Conservation (phyloP, 768 basidiomycete genomes). For the Amanita rubescens region DNA sequence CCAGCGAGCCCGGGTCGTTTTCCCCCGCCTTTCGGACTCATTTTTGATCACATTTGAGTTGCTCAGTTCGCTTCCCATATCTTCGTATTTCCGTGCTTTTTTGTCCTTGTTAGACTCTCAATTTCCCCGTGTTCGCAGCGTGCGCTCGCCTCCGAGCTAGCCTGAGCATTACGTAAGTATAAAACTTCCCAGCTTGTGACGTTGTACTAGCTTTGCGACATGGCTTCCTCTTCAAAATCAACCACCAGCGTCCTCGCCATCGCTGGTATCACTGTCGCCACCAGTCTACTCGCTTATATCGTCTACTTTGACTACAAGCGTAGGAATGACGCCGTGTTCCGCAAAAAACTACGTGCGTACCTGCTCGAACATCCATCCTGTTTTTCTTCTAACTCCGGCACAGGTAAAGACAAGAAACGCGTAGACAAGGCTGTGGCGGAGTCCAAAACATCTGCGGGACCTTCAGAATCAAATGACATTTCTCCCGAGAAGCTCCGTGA, state of each 20-base stretch:
- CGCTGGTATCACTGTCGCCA: slow-evolving; percentile 44
- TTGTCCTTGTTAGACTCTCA: background rate
- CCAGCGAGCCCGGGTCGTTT: background rate
- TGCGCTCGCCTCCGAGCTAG: background rate
- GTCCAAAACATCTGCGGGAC: slow-evolving; percentile 35
- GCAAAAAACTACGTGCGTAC: slow-evolving; percentile 77
- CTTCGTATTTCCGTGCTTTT: background rate
- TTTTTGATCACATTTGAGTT: slow-evolving; percentile 5
- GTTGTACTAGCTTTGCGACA: slow-evolving; percentile 15
- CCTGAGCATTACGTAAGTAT: slow-evolving; percentile 3
- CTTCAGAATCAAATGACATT: slow-evolving; percentile 23
- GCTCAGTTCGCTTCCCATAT: background rate
- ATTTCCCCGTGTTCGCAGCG: background rate
- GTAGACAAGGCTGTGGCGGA: slow-evolving; percentile 59
- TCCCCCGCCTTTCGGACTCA: background rate
- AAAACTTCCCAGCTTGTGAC: slow-evolving; percentile 7
- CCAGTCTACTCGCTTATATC: slow-evolving; percentile 71
- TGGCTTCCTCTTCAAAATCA: slow-evolving; percentile 26
- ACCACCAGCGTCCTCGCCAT: slow-evolving; percentile 33
- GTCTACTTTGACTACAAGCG: slow-evolving; percentile 94
- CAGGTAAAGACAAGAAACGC: slow-evolving; percentile 92
- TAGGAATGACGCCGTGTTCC: slow-evolving; percentile 79
- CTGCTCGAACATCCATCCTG: slow-evolving; percentile 11
- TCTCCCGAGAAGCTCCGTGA: slow-evolving; percentile 49
- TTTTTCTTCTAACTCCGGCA: background rate